Conservation (phyloP, 768 basidiomycete genomes). For the Tremella yokohamensis region DNA sequence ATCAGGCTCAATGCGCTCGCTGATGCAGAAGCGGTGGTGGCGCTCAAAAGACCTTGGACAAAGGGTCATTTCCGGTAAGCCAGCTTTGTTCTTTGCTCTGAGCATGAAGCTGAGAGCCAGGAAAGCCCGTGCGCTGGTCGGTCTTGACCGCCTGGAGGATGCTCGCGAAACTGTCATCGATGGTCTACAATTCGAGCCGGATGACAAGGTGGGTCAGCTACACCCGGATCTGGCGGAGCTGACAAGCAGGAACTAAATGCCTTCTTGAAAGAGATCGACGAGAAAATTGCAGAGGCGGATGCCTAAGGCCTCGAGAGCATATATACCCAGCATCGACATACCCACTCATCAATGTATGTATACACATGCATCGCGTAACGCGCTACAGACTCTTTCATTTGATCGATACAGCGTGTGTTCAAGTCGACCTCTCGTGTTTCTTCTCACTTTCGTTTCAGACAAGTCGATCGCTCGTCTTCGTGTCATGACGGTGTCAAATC, state of each 20-base stretch:
- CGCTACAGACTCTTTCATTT: no score
- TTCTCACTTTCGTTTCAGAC: no score
- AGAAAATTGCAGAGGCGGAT: conserved; percentile 20
- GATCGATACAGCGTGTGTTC: no score
- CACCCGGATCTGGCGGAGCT: not conserved
- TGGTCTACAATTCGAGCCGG: conserved; percentile 79
- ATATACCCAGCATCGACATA: no score
- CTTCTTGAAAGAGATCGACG: conserved; percentile 44
- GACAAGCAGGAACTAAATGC: conserved; percentile 35
- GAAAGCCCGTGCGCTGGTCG: conserved; percentile 81
- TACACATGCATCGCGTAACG: no score
- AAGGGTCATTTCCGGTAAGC: conserved; percentile 83
- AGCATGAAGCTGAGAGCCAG: conserved; percentile 16
- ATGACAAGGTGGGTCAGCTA: conserved; percentile 56
- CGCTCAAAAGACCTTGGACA: conserved; percentile 79
- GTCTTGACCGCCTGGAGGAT: conserved; percentile 64
- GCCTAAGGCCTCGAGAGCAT: no score
- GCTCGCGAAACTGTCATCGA: conserved; percentile 76
- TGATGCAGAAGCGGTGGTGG: conserved; percentile 87
- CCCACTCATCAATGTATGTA: no score
- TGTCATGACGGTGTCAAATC: no score
- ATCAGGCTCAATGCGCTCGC: conserved; percentile 45
- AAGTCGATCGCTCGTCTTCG: no score
- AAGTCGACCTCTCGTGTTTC: no score
- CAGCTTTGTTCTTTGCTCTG: not conserved